Conservation (phyloP, 495 filamentous ascomycete genomes). For the Hyaloscypha hepaticicola region DNA sequence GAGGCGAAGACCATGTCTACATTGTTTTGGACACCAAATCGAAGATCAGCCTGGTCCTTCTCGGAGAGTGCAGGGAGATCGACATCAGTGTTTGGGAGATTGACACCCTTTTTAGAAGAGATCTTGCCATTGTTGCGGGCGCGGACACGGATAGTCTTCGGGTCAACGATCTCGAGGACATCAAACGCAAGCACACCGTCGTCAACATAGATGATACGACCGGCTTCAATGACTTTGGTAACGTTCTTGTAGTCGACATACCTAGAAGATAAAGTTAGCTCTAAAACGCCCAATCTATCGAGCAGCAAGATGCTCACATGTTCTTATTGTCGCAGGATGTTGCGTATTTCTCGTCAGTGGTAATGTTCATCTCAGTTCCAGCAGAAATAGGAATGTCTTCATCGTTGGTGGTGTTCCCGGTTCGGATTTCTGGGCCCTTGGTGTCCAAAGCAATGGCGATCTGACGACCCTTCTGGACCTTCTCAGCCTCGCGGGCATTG, state of each 20-base stretch:
- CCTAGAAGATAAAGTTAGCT: conserved; percentile 47
- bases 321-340: conserved; percentile 80
- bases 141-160: conserved; percentile 78
- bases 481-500: conserved; percentile 84
- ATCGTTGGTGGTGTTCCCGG: conserved; percentile 85
- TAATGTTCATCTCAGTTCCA: conserved; percentile 86
- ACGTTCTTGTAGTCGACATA: conserved; percentile 99
- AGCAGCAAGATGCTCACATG: conserved; percentile 63
- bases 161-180: conserved; percentile 82
- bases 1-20: conserved; percentile 99
- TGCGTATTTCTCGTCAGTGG: conserved; percentile 94
- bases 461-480: conserved; percentile 70
- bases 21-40: conserved; percentile 94
- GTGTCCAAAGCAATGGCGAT: conserved; percentile 97
- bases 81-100: conserved; percentile 96
- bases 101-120: conserved; percentile 97
- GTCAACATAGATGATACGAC: conserved; percentile 96
- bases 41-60: conserved; percentile 91
- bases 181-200: conserved; percentile 96
- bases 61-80: conserved; percentile 97
- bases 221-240: conserved; percentile 92
- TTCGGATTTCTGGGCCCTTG: conserved; percentile 98
- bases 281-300: neutral
- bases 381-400: conserved; percentile 82
- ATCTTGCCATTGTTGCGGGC: conserved; percentile 97